A percentile compares a stretch with the other conserved stretches of the same genome.
Evolutionary conservation across 768 basidiomycete genomes (phyloP).

Genomic region (Trametes villosa): DNA sequence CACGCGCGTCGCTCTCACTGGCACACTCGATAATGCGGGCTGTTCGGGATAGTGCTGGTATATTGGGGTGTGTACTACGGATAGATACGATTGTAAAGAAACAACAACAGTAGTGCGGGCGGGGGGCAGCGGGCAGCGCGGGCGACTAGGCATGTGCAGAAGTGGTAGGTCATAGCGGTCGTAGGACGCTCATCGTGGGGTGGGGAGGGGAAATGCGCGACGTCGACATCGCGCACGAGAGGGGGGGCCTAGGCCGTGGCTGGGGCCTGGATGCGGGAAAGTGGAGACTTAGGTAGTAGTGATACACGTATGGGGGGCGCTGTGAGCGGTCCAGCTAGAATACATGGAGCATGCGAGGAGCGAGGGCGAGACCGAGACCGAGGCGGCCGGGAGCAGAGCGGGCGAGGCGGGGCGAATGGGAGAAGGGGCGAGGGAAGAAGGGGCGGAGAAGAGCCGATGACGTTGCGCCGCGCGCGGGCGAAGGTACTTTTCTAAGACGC

Average conservation of each 20-base stretch:
- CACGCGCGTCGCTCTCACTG: neutral
- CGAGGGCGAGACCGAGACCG: neutral
- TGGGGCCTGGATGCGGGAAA: neutral
- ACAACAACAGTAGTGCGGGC: neutral
- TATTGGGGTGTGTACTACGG: slow-evolving; percentile 17
- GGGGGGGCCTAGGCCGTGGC: no score
- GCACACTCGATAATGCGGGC: neutral
- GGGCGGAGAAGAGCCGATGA: slow-evolving; percentile 11
- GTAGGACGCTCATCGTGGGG: no score
- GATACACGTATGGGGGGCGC: slow-evolving; percentile 19
- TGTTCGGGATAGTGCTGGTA: neutral
- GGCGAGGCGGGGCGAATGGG: neutral
- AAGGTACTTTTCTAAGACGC: slow-evolving; percentile 15
- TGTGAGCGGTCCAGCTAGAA: slow-evolving; percentile 14
- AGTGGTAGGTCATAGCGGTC: neutral
- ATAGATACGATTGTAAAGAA: slow-evolving; percentile 20
- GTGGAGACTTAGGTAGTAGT: slow-evolving; percentile 18
- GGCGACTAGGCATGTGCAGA: neutral
- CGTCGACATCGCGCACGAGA: neutral
- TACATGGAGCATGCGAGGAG: slow-evolving; percentile 10
- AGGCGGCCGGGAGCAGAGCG: neutral
- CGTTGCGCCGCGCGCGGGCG: slow-evolving; percentile 14
- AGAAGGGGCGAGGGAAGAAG: neutral
- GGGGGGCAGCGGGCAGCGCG: neutral
- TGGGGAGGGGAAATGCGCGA: neutral